Evolutionary conservation across 106 monocot species (phyloP).

Genomic region (Dendrobium catenatum): DNA sequence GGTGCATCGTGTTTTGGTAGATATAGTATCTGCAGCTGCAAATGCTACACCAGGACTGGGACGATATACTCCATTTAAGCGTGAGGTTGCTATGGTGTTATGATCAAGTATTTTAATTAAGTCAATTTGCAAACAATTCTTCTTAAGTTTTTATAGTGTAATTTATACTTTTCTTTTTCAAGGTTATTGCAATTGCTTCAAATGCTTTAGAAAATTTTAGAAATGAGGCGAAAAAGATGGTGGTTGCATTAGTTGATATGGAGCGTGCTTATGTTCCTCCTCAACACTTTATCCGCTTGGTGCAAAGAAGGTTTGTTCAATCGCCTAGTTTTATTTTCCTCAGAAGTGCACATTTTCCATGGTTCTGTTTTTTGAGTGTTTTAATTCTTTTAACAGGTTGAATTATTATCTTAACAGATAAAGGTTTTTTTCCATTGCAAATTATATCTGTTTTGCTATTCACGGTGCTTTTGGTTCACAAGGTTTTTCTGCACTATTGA

Average conservation of each 20-base stretch:
- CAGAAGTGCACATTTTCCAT: background rate
- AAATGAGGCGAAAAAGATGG: slow-evolving; percentile 88
- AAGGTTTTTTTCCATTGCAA: background rate
- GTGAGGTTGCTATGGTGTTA: slow-evolving; percentile 32
- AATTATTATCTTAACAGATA: background rate
- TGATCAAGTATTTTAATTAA: background rate
- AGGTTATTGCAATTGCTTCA: slow-evolving; percentile 66
- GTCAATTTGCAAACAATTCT: background rate
- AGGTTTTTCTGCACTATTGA: background rate
- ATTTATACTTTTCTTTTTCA: slow-evolving; percentile 7
- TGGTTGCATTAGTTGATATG: slow-evolving; percentile 96
- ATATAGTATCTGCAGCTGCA: slow-evolving; percentile 67
- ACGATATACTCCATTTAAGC: slow-evolving; percentile 71
- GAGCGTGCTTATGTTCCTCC: slow-evolving; percentile 98
- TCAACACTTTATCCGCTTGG: slow-evolving; percentile 75
- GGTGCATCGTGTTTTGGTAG: slow-evolving; percentile 66
- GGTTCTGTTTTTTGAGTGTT: background rate
- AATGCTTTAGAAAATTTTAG: slow-evolving; percentile 58
- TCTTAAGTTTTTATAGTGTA: background rate
- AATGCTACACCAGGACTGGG: slow-evolving; percentile 75
- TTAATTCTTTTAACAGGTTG: background rate
- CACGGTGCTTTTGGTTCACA: background rate
- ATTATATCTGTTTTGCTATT: background rate
- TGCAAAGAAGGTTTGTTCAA: slow-evolving; percentile 54
- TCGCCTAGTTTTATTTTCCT: background rate